Percentiles rank a stretch among this genome's conserved stretches.
These are phyloP conservation scores for Blakeslea trispora DNA, from an alignment of 371 early-diverging fungal genomes.

Conservation along the genomic window DNA sequence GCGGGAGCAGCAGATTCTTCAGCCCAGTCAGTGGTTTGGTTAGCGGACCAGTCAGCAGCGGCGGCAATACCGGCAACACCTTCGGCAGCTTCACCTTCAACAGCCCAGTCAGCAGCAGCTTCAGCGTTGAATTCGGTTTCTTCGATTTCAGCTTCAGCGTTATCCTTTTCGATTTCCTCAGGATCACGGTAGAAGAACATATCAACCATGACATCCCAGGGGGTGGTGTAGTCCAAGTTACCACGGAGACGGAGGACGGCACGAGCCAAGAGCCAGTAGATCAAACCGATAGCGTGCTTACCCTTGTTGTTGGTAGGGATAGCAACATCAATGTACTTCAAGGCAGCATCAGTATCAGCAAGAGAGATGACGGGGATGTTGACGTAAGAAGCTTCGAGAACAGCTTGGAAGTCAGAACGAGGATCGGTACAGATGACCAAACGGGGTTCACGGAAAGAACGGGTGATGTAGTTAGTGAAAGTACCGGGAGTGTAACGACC, in stretches of 20 bases:
- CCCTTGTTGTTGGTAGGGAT: conserved; percentile 99
- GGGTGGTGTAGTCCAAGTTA: conserved; percentile 76
- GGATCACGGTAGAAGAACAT: conserved; percentile 98
- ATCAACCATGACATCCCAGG: conserved; percentile 97
- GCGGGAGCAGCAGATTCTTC: conserved; percentile 37
- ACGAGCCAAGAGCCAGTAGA: conserved; percentile 97
- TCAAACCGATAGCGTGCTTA: conserved; percentile 97
- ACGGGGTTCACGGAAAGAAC: conserved; percentile 98
- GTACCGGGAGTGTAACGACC: conserved; percentile 99
- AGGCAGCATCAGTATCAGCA: conserved; percentile 96
- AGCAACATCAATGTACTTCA: conserved; percentile 96
- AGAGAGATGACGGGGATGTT: conserved; percentile 99
- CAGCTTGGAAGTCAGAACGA: conserved; percentile 98
- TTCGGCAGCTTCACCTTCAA: conserved; percentile 37
- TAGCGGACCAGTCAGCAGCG: conserved; percentile 39
- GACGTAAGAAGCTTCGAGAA: conserved; percentile 98
- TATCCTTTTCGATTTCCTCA: conserved; percentile 88
- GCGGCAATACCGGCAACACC: conserved; percentile 43
- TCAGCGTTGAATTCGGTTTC: conserved; percentile 32
- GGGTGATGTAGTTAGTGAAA: conserved; percentile 99
- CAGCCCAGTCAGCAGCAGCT: conserved; percentile 34
- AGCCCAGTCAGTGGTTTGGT: conserved; percentile 35
- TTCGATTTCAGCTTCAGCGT: conserved; percentile 30
- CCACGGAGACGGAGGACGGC: conserved; percentile 98
- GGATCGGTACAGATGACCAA: conserved; percentile 99